A percentile compares a stretch with the other conserved stretches of the same genome.
These are phyloP conservation scores for Phytopythium litorale DNA, from an alignment of 352 stramenopile species.

Conservation along the genomic window DNA sequence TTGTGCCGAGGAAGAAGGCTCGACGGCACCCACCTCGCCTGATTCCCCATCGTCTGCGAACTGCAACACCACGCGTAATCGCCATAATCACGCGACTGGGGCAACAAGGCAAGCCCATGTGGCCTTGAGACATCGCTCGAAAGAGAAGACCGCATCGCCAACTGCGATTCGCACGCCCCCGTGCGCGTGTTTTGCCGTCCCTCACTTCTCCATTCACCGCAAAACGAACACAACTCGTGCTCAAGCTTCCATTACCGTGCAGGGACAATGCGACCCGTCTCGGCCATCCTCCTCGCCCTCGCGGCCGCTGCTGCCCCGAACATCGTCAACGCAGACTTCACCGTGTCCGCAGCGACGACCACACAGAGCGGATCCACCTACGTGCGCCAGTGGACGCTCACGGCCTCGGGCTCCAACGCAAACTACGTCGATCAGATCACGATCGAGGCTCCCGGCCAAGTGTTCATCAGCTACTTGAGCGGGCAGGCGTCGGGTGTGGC, in stretches of 20 bases:
- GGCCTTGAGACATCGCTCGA: neutral
- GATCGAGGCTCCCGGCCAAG: conserved; percentile 17
- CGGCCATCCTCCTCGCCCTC: neutral
- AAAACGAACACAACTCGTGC: neutral
- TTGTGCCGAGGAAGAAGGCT: no score
- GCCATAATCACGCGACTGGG: neutral
- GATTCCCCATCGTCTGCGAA: neutral
- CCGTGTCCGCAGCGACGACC: conserved; percentile 13
- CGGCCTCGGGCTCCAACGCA: conserved; percentile 8
- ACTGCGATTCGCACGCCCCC: neutral
- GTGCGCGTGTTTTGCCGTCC: neutral
- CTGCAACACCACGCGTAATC: neutral
- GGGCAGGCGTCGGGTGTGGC: conserved; percentile 12
- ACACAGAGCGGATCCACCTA: conserved; percentile 17
- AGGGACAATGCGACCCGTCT: conserved; percentile 2
- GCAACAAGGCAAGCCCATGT: no score
- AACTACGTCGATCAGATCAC: conserved; percentile 21
- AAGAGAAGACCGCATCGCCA: neutral
- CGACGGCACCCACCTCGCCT: no score
- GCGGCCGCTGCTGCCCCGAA: neutral
- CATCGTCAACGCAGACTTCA: conserved; percentile 13
- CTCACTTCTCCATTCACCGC: neutral
- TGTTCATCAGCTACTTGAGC: conserved; percentile 24
- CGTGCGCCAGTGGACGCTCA: conserved; percentile 27
- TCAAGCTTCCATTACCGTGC: no score